Percentiles rank a stretch among this genome's conserved stretches.
Evolutionary conservation across 108 stramenopile genomes (phyloP).

Genomic region (Cyclotella baltica): DNA sequence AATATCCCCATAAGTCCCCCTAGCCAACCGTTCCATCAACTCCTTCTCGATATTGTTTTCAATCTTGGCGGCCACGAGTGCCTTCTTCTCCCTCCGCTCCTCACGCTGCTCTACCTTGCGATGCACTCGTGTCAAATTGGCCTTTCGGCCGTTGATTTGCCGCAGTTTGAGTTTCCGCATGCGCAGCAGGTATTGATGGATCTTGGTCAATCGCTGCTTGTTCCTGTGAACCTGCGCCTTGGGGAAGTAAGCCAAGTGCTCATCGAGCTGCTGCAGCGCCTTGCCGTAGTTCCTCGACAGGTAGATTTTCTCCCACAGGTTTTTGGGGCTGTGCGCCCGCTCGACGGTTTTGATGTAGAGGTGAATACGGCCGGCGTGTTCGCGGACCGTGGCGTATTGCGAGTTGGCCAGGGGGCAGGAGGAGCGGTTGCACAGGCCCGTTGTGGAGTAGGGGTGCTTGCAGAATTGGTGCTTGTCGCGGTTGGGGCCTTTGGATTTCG

Average conservation of each 20-base stretch:
- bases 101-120: slow-evolving; percentile 94
- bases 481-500: slow-evolving; percentile 66
- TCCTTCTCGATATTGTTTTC: slow-evolving; percentile 94
- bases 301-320: slow-evolving; percentile 97
- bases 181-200: slow-evolving; percentile 97
- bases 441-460: slow-evolving; percentile 96
- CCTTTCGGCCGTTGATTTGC: slow-evolving; percentile 75
- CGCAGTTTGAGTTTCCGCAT: slow-evolving; percentile 96
- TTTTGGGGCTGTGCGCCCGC: slow-evolving; percentile 96
- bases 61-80: slow-evolving; percentile 92
- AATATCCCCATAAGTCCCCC: slow-evolving; percentile 96
- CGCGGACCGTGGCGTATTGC: slow-evolving; percentile 96
- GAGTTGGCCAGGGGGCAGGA: slow-evolving; percentile 97
- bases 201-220: slow-evolving; percentile 98
- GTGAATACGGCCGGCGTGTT: slow-evolving; percentile 92
- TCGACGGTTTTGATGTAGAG: slow-evolving; percentile 98
- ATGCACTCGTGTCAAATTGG: slow-evolving; percentile 80
- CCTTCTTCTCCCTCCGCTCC: slow-evolving; percentile 92
- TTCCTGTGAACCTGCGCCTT: slow-evolving; percentile 93
- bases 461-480: slow-evolving; percentile 94
- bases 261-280: slow-evolving; percentile 89
- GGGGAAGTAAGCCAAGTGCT: slow-evolving; percentile 95
- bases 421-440: slow-evolving; percentile 96
- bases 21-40: slow-evolving; percentile 92
- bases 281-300: slow-evolving; percentile 93